Evolutionary conservation across 2,329 filamentous ascomycete species (phyloP), one percentile per base, ranked within the genome.

Genomic region (Cercospora beticola): DNA sequence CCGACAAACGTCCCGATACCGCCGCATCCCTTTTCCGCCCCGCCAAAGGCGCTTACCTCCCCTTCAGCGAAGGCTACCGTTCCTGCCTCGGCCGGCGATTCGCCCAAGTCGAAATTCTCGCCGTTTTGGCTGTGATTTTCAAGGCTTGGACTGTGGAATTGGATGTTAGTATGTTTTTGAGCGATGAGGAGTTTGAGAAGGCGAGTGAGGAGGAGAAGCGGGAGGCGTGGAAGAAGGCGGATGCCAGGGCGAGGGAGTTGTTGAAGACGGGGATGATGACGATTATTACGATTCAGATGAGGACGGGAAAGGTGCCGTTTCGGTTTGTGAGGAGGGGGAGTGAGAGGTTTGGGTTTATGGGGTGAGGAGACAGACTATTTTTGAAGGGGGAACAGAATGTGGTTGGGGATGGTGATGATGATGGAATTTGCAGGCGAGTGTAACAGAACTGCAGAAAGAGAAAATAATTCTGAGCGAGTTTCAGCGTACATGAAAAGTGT

Each of bases 211-310:
- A 83, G 31, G 84, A 89, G 76, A 84, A 83, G 77, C 81, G 81
- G 49, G 80, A 78, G 62, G 72, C 91, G 16, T 94, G 92, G 81
- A 78, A 80, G 68, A 86, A 85, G 78, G 90, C 90, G 40, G 85
- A 87, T 74, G 79, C 82, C 26, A 83, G 83, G 74, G 86, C 86
- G 30, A 79, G 85, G 68, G 77, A 81, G 62, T 83, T 86, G 64
- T 76, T 93, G 60, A 79, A 79, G 66, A 80, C 82, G 33, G 88
- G 82, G 14, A 82, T 90, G 73, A 84, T 81, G 30, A 86, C 86
- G n/a, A 79, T 92, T 66, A 84, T 94, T 69, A 93, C 92, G 68
- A 81, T 94, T 72, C 91, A 92, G 81, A 82, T 94, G 78, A 84
- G 88, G 31, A 84, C 81, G n/a, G 81, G 82, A 5, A 82, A 85